phyloP scores from a whole-genome alignment of 1,139 yeast genomes.

The Sugiyamaella grinbergsii region DNA sequence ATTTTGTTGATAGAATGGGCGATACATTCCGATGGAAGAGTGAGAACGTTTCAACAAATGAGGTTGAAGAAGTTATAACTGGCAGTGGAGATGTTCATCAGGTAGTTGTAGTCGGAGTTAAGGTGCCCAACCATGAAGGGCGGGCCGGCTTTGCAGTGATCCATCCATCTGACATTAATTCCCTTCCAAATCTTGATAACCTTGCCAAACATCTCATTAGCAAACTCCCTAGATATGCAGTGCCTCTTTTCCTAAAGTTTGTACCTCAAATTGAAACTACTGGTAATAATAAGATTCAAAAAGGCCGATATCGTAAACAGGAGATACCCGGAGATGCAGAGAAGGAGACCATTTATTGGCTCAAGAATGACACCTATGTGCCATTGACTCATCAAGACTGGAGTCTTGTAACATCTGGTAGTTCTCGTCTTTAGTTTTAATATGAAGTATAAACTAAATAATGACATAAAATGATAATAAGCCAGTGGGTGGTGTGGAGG shows the following conservation, averaged over 20 bases:
- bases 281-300: conserved; percentile 86
- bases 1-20: conserved; percentile 90
- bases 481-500: background rate
- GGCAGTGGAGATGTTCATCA: conserved; percentile 55
- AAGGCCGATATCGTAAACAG: conserved; percentile 74
- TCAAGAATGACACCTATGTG: conserved; percentile 58
- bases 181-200: conserved; percentile 38
- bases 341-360: conserved; percentile 70
- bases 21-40: conserved; percentile 98
- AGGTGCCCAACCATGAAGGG: conserved; percentile 88
- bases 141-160: conserved; percentile 89
- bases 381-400: conserved; percentile 62
- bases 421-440: conserved; percentile 33
- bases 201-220: conserved; percentile 48
- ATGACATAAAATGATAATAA: no score
- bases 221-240: conserved; percentile 80
- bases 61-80: conserved; percentile 77
- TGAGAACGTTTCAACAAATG: conserved; percentile 92
- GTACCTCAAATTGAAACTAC: conserved; percentile 62
- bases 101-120: conserved; percentile 86
- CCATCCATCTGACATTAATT: conserved; percentile 49
- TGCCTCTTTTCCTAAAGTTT: conserved; percentile 80
- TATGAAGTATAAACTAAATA: background rate
- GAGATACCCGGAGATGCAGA: conserved; percentile 66
- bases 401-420: conserved; percentile 43